A percentile compares a stretch with the other conserved stretches of the same genome.
Conservation (phyloP, 192 early-diverging fungal genomes). For the Phlyctochytrium planicorne region DNA sequence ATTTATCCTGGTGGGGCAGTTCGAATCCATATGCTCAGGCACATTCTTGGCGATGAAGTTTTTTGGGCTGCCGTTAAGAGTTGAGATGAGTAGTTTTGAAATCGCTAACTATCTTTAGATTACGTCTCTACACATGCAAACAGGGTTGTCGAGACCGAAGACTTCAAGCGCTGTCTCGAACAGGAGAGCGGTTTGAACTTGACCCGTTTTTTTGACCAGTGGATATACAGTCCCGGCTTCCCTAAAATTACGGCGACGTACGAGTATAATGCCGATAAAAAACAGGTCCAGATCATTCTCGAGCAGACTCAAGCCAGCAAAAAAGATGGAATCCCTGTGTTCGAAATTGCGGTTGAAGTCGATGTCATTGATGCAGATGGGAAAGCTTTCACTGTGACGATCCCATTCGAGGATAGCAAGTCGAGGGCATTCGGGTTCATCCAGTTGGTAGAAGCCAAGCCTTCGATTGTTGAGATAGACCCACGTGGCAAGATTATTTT, state of each 20-base stretch:
- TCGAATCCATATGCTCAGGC: slow-evolving; percentile 55
- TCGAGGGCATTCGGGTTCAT: slow-evolving; percentile 28
- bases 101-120: neutral
- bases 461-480: slow-evolving; percentile 42
- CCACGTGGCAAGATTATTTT: slow-evolving; percentile 44
- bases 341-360: slow-evolving; percentile 44
- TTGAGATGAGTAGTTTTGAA: neutral
- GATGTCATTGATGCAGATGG: slow-evolving; percentile 43
- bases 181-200: slow-evolving; percentile 76
- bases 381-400: slow-evolving; percentile 25
- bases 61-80: slow-evolving; percentile 50
- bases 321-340: slow-evolving; percentile 41
- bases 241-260: slow-evolving; percentile 77
- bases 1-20: slow-evolving; percentile 54
- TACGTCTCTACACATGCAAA: slow-evolving; percentile 41
- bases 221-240: slow-evolving; percentile 85
- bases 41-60: slow-evolving; percentile 43
- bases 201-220: slow-evolving; percentile 83
- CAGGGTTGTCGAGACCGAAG: slow-evolving; percentile 48
- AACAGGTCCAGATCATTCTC: slow-evolving; percentile 73
- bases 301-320: slow-evolving; percentile 49
- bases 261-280: slow-evolving; percentile 81
- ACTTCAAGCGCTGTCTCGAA: slow-evolving; percentile 72
- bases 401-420: slow-evolving; percentile 33
- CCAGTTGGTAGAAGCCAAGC: slow-evolving; percentile 26